Evolutionary conservation across 2,329 filamentous ascomycete species (phyloP), one percentile per base, ranked within the genome.

Genomic region (Cladosporium sp.): DNA sequence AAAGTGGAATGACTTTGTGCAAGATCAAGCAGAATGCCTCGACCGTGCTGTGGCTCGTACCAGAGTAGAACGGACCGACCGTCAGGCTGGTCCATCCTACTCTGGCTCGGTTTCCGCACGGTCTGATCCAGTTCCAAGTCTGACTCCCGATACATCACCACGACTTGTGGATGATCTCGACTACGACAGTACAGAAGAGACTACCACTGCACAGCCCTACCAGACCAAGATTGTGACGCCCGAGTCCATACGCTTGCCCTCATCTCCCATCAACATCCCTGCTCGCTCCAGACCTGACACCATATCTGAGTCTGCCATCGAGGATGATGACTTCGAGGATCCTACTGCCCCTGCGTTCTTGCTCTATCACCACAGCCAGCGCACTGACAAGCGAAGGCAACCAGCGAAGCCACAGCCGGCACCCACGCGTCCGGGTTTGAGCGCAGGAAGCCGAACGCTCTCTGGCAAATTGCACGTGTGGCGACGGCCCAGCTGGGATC

Each of bases 111-210:
- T 10, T 34, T 25, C 25, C 19, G 15, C 28, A 15, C 51, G 35
- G 12, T 25, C 9, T 19, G 57, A 66, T 10, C 62, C 62, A 25
- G n/a, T 69, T 10, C 69, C 69, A 1, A 62, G 59, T 42, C 64
- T 71, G 17, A 71, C 69, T 5, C 69, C 69, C 0, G 69, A 71
- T 58, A 63, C 59, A 52, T 70, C 68, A 6, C 69, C 69, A 4
- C 60, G 64, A 20, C 62, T 70, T 8, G 59, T 61, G 17, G 68
- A 70, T 45, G 63, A 68, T 28, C 58, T 68, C 42, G 68, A 68
- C 39, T 63, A 64, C 34, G 65, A 66, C 35, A 37, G 47, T 19
- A 17, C 47, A 19, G 51, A 54, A 20, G 50, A 53, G 2, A 17
- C 50, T 34, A n/a, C 22, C 48, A 22, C 35, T n/a, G 17, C 22